Base-by-base conservation (phyloP, 1,284 basidiomycete species). In the Apiotrichum montevideense region DNA sequence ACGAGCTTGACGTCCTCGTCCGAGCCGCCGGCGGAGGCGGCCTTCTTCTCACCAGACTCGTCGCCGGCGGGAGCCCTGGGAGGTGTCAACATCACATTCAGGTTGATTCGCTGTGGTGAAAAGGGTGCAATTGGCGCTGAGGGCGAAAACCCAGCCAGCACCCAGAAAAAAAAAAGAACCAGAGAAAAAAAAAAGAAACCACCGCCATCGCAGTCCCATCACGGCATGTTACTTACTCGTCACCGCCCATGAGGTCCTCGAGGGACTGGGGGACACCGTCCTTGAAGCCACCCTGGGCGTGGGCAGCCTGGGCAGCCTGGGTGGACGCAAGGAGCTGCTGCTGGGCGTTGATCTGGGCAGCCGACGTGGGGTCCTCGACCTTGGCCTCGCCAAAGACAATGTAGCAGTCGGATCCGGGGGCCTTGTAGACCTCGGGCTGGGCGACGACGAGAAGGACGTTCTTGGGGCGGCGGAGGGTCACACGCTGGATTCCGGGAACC, bases 321-420 rank as follows among this genome's bases (percentile, higher is more conserved):
- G 68, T 71, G 52, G 69, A 71, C 40, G 76, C 76, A 46, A 86
- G 84, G 67, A 91, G 82, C 73, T 92, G 90, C 74, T 93, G 90
- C 52, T 88, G 87, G 61, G 90, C 87, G 58, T 84, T 83, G 58
- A 93, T 77, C 76, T 91, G 89, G 58, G 88, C 87, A 67, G 88
- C 85, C 49, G 86, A 83, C 77, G 86, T 87, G 82, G 90, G 89
- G 77, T 97, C 93, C 80, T 97, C 93, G 66, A 90, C 85, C 87
- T 94, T 96, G 66, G 92, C 93, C 82, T 98, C 95, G 67, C 95
- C 95, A 69, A 98, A 98, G 64, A 98, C 92, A 75, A 98, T 92
- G 83, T 98, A 98, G 79, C 88, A 91, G 79, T 98, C 96, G 71
- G 90, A 93, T 79, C 90, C 90, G 52, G 89, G 86, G 52, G 92